Evolutionary conservation across 1,284 basidiomycete species (phyloP), one percentile per base, ranked within the genome.

Genomic region (Leccinum fallax): DNA sequence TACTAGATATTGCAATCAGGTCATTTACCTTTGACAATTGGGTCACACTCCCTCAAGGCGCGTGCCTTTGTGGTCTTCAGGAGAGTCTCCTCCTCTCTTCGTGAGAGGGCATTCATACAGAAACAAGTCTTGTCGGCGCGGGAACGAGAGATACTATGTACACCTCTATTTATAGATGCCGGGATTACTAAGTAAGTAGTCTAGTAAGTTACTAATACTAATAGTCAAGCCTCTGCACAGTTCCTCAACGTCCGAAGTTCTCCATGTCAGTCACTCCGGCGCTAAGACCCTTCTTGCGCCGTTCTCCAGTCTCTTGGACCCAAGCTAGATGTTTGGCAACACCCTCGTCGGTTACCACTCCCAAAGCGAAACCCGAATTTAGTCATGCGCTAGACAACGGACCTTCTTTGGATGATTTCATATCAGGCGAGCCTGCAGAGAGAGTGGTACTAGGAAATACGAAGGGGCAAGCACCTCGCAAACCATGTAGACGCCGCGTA

Each of bases 11-110:
- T 8, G 19, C 74, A 16, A 3, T 3, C 24, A 43, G 9, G 53
- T 13, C 5, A 57, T 30, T 58, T 67, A 89, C 94, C 89, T 85
- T 87, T 88, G 5, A 96, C 91, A 3, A 90, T 65, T 1, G 80
- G 69, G 69, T 94, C 90, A 67, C 94, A 95, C 73, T 89, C 86
- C 69, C 86, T 89, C 70, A 95, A 75, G 13, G 94, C 94, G 57
- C 85, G 81, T 8, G 85, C 84, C 72, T 94, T 95, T n/a, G 91
- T 90, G 40, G 87, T 80, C 72, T 94, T 95, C 55, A 90, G 76
- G 49, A 96, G 82, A 11, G 89, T 90, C 53, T 94, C 90, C 74
- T 95, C 94, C 77, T 97, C 94, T 62, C 94, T 84, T 65, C 94
- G 85, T 28, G 94, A 95, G 34, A 97, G 84, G 26, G 93, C 84